These are phyloP conservation scores for Exophiala aquamarina DNA, from an alignment of 2,329 filamentous ascomycete species.

Conservation along the genomic window DNA sequence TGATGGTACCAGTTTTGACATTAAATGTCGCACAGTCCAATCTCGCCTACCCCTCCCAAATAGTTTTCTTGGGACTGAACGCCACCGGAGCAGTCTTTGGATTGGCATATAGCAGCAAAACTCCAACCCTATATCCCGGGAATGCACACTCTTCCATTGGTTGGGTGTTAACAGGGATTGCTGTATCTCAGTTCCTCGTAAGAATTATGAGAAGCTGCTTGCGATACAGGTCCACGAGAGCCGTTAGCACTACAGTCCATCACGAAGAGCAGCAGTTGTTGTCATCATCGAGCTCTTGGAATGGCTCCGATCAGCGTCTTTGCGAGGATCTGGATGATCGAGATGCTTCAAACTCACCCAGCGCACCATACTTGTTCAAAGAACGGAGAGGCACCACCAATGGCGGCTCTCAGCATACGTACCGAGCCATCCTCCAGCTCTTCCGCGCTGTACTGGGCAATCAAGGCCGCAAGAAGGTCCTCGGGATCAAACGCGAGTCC, in stretches of 20 bases:
- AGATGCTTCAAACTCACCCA: background rate
- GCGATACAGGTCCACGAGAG: background rate
- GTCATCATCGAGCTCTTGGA: slow-evolving; percentile 2
- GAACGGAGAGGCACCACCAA: background rate
- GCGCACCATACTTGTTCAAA: background rate
- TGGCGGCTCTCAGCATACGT: background rate
- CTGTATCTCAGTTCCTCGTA: background rate
- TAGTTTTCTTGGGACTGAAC: slow-evolving; percentile 7
- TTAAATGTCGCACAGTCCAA: background rate
- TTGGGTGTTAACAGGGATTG: slow-evolving; percentile 8
- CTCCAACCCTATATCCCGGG: slow-evolving; percentile 11
- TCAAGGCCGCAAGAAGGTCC: background rate
- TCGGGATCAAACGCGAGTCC: background rate
- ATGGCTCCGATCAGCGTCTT: background rate
- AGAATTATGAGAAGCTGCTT: slow-evolving; percentile 4
- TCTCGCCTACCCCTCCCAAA: background rate
- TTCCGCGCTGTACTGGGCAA: background rate
- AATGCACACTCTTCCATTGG: slow-evolving; percentile 6
- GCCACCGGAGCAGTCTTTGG: slow-evolving; percentile 9
- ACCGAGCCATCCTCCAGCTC: background rate
- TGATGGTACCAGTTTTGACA: background rate
- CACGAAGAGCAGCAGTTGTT: slow-evolving; percentile 7
- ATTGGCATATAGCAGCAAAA: slow-evolving; percentile 9
- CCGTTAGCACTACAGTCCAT: background rate
- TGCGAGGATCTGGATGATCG: background rate